A percentile compares a stretch with the other conserved stretches of the same genome.
Conservation (phyloP, 805 yeast genomes). For the Lipomyces japonicus region DNA sequence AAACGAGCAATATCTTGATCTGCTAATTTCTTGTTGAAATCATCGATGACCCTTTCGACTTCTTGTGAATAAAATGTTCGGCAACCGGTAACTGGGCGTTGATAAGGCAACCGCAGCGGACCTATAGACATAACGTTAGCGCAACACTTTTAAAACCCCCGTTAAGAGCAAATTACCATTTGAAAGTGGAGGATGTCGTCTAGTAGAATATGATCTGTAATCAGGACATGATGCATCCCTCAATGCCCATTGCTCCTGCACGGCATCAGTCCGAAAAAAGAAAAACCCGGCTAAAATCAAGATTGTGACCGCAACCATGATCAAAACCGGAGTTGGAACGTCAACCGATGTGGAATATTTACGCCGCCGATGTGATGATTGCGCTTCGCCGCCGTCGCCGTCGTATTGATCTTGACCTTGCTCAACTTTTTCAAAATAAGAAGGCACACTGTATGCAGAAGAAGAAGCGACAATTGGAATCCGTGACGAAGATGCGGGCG, state of each 20-base stretch:
- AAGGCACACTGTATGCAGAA: background rate
- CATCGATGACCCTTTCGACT: constrained; percentile 58
- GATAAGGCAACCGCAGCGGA: constrained; percentile 55
- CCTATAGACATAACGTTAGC: constrained; percentile 41
- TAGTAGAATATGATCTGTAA: constrained; percentile 22
- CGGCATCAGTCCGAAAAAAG: constrained; percentile 7
- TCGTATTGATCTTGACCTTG: background rate
- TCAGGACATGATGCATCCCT: constrained; percentile 28
- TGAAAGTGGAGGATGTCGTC: constrained; percentile 26
- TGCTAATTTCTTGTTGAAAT: constrained; percentile 47
- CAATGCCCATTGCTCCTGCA: constrained; percentile 23
- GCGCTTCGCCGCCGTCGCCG: background rate
- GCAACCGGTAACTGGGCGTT: constrained; percentile 70
- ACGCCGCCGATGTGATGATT: background rate
- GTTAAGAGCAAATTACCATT: constrained; percentile 12
- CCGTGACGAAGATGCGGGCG: constrained; percentile 9
- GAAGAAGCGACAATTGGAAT: background rate
- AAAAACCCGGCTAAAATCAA: constrained; percentile 5
- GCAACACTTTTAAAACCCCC: background rate
- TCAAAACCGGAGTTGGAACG: background rate
- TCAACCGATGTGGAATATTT: too few species aligned
- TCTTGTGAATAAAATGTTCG: constrained; percentile 64
- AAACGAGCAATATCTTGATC: constrained; percentile 69
- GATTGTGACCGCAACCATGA: constrained; percentile 5
- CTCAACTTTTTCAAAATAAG: too few species aligned